Base-by-base conservation (phyloP, 2,329 filamentous ascomycete genomes). In the Sphaerostilbella broomeana region DNA sequence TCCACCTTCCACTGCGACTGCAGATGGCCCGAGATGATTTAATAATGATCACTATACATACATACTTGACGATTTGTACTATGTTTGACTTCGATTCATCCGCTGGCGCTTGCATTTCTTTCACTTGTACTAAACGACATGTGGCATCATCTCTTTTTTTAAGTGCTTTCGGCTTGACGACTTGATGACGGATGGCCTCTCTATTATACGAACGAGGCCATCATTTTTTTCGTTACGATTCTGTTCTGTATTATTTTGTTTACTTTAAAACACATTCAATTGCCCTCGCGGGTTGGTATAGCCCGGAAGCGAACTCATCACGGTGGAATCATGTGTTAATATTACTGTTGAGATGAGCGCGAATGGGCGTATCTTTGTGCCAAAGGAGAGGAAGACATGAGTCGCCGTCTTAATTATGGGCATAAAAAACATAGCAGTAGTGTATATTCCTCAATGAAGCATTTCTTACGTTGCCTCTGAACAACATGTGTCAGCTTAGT, bases 21-120 rank as follows among this genome's bases (percentile, higher is more conserved):
- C 63, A 11, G 61, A 64, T 46, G 55, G 59, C 42, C 72, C 71
- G 54, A 63, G 70, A 59, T 73, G 56, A 67, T 43, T 47, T 50
- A 53, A 47, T 46, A 47, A 52, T 25, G 30, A 42, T 24, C 10
- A 36, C 20, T n/a, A 30, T 15, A 30, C 35, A 42, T 13, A 24
- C 22, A 38, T 22, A 45, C 28, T 38, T 45, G 29, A 42, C 38
- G 39, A 38, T 38, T 26, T 38, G 42, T 38, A 42, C 21, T 25
- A 43, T 40, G 28, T 17, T 46, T 49, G 50, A 55, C 49, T 46
- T 50, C 53, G 51, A 60, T 53, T 28, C 34, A 38, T 35, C 24
- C 31, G 39, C 38, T 19, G 50, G 55, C 49, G 48, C 54, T 57
- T 52, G 57, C 56, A 47, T 45, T 52, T 52, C 53, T 42, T 51